Evolutionary conservation across 2,329 filamentous ascomycete species (phyloP), one percentile per base, ranked within the genome.

Genomic region (Penicillium sp.): DNA sequence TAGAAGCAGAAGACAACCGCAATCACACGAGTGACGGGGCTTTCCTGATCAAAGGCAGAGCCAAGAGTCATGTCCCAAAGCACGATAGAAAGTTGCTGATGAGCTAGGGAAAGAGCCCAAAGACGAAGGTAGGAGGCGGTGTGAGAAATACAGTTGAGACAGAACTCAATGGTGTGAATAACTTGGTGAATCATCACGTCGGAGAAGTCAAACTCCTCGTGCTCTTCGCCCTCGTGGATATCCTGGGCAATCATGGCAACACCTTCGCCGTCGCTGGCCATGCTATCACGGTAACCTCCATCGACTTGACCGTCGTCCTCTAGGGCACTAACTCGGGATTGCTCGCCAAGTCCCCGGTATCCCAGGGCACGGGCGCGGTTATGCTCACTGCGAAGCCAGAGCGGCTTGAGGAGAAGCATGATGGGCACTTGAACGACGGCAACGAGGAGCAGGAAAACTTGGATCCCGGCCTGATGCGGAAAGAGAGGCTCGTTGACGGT

Each of bases 91-190:
- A 99, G 86, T 81, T 97, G 94, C 73, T 99, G 94, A 79, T 99
- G 94, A 28, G 94, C 94, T 54, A 99, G 86, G 2, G 94, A 99
- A 63, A 99, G 75, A 28, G 94, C 94, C 94, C 94, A 99, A 40
- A 99, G 88, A 79, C 94, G 94, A 43, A 99, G 88, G 75, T 99
- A 99, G 1, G 94, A 99, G 4, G 94, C 94, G 4, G 95, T 99
- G 76, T 99, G 94, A 27, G 94, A 99, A 57, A 99, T 92, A 73
- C 92, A 97, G 80, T 99, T 99, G 64, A 99, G 82, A 71, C 94
- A 99, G 79, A 99, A 99, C 81, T 99, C 91, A 67, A 97, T 97
- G 16, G 92, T 97, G 78, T 97, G 95, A 68, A 99, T 99, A 70
- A 96, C 85, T 74, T 99, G 94, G 76, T 99, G 94, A 68, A 99